Evolutionary conservation across 768 basidiomycete species (phyloP).

Genomic region (Mycena latifolia): DNA sequence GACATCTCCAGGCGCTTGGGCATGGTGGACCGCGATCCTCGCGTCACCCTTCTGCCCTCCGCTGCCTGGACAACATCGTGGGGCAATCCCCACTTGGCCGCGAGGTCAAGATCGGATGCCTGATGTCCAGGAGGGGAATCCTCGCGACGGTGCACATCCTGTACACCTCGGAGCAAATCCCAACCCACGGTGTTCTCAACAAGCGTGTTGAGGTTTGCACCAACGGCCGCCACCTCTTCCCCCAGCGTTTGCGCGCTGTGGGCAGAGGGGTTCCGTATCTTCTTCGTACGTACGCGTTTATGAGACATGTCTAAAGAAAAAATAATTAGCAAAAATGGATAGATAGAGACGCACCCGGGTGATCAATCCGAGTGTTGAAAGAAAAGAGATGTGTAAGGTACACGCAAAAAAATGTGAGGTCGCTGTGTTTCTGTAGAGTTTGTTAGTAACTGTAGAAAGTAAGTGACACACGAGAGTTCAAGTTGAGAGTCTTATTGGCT

Average conservation of each 20-base stretch:
- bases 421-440: too few relatives aligned
- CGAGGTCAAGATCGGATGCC: constrained; percentile 10
- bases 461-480: too few relatives aligned
- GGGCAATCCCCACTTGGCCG: constrained; percentile 14
- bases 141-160: background rate
- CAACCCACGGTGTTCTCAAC: background rate
- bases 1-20: constrained; percentile 14
- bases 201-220: background rate
- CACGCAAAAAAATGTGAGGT: constrained; percentile 32
- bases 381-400: constrained; percentile 15
- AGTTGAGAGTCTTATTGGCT: too few relatives aligned
- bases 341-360: constrained; percentile 18
- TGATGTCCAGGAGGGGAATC: background rate
- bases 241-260: background rate
- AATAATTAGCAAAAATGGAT: constrained; percentile 24
- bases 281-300: background rate
- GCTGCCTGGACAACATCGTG: background rate
- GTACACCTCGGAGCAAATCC: background rate
- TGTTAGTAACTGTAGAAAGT: too few relatives aligned
- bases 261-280: background rate
- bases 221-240: constrained; percentile 8
- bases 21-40: constrained; percentile 3
- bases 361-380: constrained; percentile 22
- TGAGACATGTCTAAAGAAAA: constrained; percentile 16
- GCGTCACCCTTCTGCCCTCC: constrained; percentile 8